Percentiles rank a stretch among this genome's conserved stretches.
Evolutionary conservation across 2,329 filamentous ascomycete species (phyloP).

Genomic region (Aspergillus sp.): DNA sequence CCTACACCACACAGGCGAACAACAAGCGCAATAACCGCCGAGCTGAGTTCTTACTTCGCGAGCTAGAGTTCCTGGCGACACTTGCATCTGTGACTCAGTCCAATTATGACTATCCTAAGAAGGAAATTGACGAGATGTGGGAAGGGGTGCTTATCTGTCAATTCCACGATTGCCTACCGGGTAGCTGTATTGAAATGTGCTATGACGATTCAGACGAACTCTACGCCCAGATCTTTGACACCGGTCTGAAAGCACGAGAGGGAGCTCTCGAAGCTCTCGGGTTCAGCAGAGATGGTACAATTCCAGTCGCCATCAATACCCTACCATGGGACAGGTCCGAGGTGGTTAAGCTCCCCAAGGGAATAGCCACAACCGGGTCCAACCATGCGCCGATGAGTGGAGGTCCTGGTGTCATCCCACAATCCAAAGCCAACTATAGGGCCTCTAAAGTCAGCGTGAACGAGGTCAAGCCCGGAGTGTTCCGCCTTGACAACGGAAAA

Average conservation of each 20-base stretch:
- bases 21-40: constrained; percentile 94
- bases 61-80: constrained; percentile 85
- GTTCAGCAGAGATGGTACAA: constrained; percentile 47
- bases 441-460: constrained; percentile 46
- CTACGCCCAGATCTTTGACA: constrained; percentile 79
- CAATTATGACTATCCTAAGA: constrained; percentile 86
- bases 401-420: constrained; percentile 45
- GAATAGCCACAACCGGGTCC: constrained; percentile 22
- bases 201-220: constrained; percentile 93
- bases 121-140: constrained; percentile 95
- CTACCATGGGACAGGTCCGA: constrained; percentile 81
- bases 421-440: constrained; percentile 21
- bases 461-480: constrained; percentile 61
- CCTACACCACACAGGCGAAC: constrained; percentile 95
- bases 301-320: constrained; percentile 72
- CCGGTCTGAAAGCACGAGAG: constrained; percentile 68
- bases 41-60: constrained; percentile 79
- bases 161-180: constrained; percentile 95
- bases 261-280: constrained; percentile 69
- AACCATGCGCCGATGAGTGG: constrained; percentile 49
- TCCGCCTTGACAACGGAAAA: constrained; percentile 75
- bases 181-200: constrained; percentile 95
- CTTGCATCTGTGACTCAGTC: constrained; percentile 70
- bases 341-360: constrained; percentile 62
- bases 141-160: constrained; percentile 88